Percentiles rank a stretch among this genome's conserved stretches.
Conservation (phyloP, 1,139 yeast species). For the Arxiozyma telluris region DNA sequence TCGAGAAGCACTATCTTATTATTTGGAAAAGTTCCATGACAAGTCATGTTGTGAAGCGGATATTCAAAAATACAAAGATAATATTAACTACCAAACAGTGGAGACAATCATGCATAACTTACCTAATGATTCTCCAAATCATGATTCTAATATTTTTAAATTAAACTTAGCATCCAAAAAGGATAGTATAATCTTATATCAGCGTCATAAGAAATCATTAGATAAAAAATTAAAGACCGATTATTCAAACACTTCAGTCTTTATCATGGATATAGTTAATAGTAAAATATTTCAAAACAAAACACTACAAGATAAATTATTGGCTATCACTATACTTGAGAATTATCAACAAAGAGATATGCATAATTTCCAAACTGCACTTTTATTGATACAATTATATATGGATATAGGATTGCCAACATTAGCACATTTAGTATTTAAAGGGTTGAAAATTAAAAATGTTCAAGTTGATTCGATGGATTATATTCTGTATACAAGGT, state of each 20-base stretch:
- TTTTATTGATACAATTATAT: constrained; percentile 63
- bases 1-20: constrained; percentile 15
- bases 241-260: constrained; percentile 23
- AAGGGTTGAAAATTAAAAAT: constrained; percentile 58
- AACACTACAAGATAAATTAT: constrained; percentile 14
- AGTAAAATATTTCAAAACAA: constrained; percentile 4
- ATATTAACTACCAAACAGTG: constrained; percentile 8
- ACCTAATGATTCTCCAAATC: constrained; percentile 14
- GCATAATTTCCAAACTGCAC: constrained; percentile 23
- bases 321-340: constrained; percentile 22
- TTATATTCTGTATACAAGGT: constrained; percentile 45
- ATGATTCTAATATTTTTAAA: constrained; percentile 21
- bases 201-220: constrained; percentile 15
- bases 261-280: constrained; percentile 20
- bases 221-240: constrained; percentile 22
- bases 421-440: constrained; percentile 41
- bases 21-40: constrained; percentile 23
- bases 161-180: constrained; percentile 5
- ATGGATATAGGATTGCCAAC: constrained; percentile 48
- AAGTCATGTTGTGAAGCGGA: constrained; percentile 29
- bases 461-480: constrained; percentile 72
- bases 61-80: constrained; percentile 12
- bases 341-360: constrained; percentile 25
- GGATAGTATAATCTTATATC: constrained; percentile 10
- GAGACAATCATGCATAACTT: constrained; percentile 4